Evolutionary conservation across 495 filamentous ascomycete genomes (phyloP).

Genomic region (Tricharina praecox): DNA sequence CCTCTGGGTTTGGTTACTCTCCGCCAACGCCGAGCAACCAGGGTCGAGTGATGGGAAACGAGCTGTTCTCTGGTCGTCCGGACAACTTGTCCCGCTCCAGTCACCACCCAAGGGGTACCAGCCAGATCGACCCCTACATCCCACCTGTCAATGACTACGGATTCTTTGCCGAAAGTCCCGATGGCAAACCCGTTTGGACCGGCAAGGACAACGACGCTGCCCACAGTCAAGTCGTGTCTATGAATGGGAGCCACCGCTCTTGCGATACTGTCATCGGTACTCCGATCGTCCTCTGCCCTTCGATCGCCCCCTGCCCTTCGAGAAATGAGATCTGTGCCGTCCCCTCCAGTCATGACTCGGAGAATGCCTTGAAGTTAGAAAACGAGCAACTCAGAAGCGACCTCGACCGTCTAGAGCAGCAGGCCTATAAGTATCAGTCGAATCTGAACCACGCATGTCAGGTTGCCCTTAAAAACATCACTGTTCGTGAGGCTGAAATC

Average conservation of each 20-base stretch:
- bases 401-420: too few species aligned
- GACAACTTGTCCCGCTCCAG: too few species aligned
- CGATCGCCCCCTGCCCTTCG: background rate
- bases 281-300: background rate
- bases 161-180: background rate
- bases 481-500: conserved; percentile 1
- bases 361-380: background rate
- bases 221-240: background rate
- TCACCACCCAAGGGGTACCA: background rate
- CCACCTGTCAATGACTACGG: background rate
- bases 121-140: conserved; percentile 6
- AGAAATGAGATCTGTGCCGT: background rate
- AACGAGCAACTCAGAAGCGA: background rate
- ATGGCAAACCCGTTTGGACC: background rate
- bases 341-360: background rate
- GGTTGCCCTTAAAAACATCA: background rate
- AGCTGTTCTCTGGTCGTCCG: background rate
- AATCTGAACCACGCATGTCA: background rate
- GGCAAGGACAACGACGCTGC: background rate
- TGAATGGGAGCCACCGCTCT: background rate
- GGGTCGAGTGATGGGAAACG: too few species aligned
- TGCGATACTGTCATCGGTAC: background rate
- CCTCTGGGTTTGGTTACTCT: background rate
- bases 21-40: background rate
- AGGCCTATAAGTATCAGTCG: too few species aligned